Evolutionary conservation across 2,329 filamentous ascomycete species (phyloP).

Genomic region (Ophiostoma angusticollis): DNA sequence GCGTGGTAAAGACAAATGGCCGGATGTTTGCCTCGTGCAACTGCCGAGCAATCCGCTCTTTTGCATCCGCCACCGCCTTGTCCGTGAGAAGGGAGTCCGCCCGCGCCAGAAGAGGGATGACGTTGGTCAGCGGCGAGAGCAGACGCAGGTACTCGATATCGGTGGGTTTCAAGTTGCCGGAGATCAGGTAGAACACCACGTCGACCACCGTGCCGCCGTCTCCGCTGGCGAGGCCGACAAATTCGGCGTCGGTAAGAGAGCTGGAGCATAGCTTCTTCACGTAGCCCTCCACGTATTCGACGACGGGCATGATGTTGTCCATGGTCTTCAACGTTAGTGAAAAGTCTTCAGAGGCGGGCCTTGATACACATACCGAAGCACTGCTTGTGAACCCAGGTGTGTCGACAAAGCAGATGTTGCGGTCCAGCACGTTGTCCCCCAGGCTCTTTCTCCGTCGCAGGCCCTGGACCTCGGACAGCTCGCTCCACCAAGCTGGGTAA

Average conservation of each 20-base stretch:
- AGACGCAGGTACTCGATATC: slow-evolving; percentile 62
- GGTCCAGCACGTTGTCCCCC: slow-evolving; percentile 67
- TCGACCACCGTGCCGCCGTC: slow-evolving; percentile 77
- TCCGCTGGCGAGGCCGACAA: slow-evolving; percentile 65
- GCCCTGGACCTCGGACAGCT: slow-evolving; percentile 50
- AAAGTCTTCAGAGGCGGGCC: no score
- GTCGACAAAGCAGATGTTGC: slow-evolving; percentile 90
- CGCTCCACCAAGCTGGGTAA: slow-evolving; percentile 82
- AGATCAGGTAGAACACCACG: slow-evolving; percentile 69
- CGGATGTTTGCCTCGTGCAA: slow-evolving; percentile 45
- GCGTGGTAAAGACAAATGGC: slow-evolving; percentile 52
- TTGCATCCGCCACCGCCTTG: slow-evolving; percentile 44
- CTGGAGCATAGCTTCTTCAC: slow-evolving; percentile 51
- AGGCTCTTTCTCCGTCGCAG: slow-evolving; percentile 55
- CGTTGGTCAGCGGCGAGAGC: slow-evolving; percentile 62
- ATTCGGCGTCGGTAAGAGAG: slow-evolving; percentile 57
- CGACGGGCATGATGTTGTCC: slow-evolving; percentile 45
- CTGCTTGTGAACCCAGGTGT: slow-evolving; percentile 51
- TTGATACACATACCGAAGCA: slow-evolving; percentile 40
- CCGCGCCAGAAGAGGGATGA: slow-evolving; percentile 71
- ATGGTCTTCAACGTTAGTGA: slow-evolving; percentile 27
- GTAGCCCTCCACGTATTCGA: slow-evolving; percentile 61
- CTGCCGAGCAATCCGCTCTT: slow-evolving; percentile 43
- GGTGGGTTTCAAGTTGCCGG: slow-evolving; percentile 43
- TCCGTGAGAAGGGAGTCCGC: slow-evolving; percentile 51